Conservation (phyloP, 345 rosid genomes). For the Aegle marmelos region DNA sequence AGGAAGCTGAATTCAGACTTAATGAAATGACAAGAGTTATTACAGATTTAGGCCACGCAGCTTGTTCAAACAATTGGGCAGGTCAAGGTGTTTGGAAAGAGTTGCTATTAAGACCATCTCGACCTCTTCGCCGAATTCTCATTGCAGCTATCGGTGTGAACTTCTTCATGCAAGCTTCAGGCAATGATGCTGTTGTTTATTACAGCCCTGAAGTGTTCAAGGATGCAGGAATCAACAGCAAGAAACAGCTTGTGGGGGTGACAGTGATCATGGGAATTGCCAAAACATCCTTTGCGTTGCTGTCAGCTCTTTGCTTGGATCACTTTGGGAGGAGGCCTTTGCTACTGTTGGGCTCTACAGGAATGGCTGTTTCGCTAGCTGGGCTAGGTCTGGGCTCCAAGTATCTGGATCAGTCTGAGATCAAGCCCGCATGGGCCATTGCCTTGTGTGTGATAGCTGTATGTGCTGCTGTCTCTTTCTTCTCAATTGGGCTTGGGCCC, state of each 20-base stretch:
- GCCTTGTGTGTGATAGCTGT: constrained; percentile 33
- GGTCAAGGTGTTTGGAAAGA: constrained; percentile 52
- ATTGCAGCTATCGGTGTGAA: constrained; percentile 49
- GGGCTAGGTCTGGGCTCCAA: constrained; percentile 45
- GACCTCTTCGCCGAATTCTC: constrained; percentile 36
- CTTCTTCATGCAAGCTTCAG: constrained; percentile 73
- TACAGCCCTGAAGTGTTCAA: constrained; percentile 56
- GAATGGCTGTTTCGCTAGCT: constrained; percentile 42
- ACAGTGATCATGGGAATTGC: constrained; percentile 49
- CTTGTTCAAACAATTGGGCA: constrained; percentile 15
- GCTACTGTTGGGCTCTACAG: constrained; percentile 36
- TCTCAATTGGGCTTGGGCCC: constrained; percentile 81
- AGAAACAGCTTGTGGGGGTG: constrained; percentile 35
- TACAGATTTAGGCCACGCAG: background rate
- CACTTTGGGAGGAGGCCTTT: constrained; percentile 46
- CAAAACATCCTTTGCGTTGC: constrained; percentile 38
- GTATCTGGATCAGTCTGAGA: constrained; percentile 26
- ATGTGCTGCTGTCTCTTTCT: constrained; percentile 49
- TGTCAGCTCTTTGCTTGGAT: constrained; percentile 48
- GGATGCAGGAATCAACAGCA: constrained; percentile 35
- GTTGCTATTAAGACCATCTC: constrained; percentile 32
- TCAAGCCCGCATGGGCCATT: constrained; percentile 39
- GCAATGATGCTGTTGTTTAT: constrained; percentile 52
- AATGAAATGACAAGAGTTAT: constrained; percentile 33
- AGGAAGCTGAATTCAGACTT: constrained; percentile 41